These are phyloP conservation scores for Parastagonospora avenae DNA, from an alignment of 2,329 filamentous ascomycete species.

Conservation along the genomic window DNA sequence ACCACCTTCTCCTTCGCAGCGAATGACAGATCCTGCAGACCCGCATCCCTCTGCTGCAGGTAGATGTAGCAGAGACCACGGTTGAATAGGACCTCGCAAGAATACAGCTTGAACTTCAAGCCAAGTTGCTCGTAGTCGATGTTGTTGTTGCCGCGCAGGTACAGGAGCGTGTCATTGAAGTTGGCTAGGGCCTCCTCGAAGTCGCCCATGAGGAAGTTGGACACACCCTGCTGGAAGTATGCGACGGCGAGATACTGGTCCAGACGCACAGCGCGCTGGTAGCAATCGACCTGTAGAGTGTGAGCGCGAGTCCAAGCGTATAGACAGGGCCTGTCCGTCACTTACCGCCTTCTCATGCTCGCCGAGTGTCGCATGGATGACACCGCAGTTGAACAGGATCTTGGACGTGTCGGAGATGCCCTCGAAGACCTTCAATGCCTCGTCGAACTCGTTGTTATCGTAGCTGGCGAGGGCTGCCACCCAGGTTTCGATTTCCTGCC, in stretches of 20 bases:
- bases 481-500: constrained; percentile 98
- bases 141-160: constrained; percentile 92
- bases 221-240: constrained; percentile 98
- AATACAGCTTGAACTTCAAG: constrained; percentile 93
- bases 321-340: constrained; percentile 6
- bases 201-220: constrained; percentile 94
- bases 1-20: constrained; percentile 96
- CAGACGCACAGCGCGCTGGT: constrained; percentile 85
- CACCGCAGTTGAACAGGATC: constrained; percentile 97
- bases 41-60: constrained; percentile 85
- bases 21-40: constrained; percentile 87
- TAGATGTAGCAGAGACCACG: constrained; percentile 97
- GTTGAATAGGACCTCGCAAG: constrained; percentile 97
- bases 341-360: constrained; percentile 94
- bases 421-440: constrained; percentile 81
- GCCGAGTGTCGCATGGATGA: constrained; percentile 94
- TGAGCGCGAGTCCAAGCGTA: constrained; percentile 21
- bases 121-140: constrained; percentile 98
- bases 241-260: constrained; percentile 97
- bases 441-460: constrained; percentile 97
- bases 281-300: constrained; percentile 78
- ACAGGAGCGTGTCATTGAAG: constrained; percentile 96
- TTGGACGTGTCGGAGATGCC: constrained; percentile 93
- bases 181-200: constrained; percentile 97
- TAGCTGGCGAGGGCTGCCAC: constrained; percentile 88